phyloP scores from a whole-genome alignment of 768 basidiomycete species.

The Phanerochaete carnosa region DNA sequence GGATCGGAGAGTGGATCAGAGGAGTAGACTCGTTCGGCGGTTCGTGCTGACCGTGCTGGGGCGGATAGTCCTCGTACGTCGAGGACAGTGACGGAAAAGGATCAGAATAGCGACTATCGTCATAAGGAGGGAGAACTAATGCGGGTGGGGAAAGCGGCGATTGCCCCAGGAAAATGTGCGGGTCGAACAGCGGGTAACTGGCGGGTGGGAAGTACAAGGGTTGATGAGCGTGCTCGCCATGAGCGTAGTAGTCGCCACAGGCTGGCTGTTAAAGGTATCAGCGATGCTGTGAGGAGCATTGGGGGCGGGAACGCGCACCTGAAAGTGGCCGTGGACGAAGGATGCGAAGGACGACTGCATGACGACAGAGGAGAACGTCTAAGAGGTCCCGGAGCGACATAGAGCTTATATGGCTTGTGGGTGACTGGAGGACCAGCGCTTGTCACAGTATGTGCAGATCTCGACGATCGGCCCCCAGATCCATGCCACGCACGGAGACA shows the following conservation, averaged over 20 bases:
- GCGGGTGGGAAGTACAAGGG: background rate
- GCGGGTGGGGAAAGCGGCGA: background rate
- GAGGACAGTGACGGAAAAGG: background rate
- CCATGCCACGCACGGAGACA: background rate
- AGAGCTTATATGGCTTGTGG: slow-evolving; percentile 5
- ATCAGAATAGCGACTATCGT: background rate
- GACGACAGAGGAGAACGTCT: background rate
- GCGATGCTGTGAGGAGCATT: too few species aligned
- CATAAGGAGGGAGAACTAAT: background rate
- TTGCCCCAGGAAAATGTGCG: background rate
- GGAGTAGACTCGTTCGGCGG: background rate
- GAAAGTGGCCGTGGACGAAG: background rate
- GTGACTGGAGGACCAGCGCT: background rate
- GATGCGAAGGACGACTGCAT: background rate
- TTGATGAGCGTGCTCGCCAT: background rate
- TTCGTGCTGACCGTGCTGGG: background rate
- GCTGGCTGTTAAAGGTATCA: background rate
- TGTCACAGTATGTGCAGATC: background rate
- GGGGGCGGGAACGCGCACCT: background rate
- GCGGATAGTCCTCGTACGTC: background rate
- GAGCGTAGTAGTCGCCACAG: background rate
- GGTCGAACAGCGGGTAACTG: background rate
- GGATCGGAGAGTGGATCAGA: slow-evolving; percentile 21
- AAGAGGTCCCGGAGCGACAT: background rate
- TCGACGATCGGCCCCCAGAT: slow-evolving; percentile 9